Evolutionary conservation across 306 rosid species (phyloP), one percentile per base, ranked within the genome.

Genomic region (Medicago truncatula): DNA sequence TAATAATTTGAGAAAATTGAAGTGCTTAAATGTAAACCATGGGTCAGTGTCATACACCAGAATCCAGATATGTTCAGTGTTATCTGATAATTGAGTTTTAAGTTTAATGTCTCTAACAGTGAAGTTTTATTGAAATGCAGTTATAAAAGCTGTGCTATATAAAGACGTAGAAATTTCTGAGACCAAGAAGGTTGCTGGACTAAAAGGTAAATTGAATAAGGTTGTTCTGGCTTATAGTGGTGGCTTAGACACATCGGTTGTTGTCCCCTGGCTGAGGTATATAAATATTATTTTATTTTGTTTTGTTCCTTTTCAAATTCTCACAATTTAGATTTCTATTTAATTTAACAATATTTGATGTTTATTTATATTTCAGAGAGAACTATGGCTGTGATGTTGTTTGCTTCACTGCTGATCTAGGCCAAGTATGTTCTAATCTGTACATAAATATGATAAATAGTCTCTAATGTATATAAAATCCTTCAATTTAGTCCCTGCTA

Each of bases 371-470:
- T 80, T 87, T 84, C 93, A 90, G 98, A 87, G 95, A 93, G 90
- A 93, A 93, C 67, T 93, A 93, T 50, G 96, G 95, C 3, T 93
- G 98, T 53, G 96, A 90, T 67, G 98, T 93, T 20, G 96, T 93
- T 76, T 93, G 98, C 86, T 93, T 93, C 80, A 93, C 98, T n/a
- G 96, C 96, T n/a, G 95, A 93, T 83, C 93, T 93, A 73, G 98
- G 96, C 76, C 98, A 89, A 79, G 98, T 90, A 89, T 69, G 88
- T 83, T 54, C 56, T 9, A 61, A 11, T 53, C 7, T 67, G 20
- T 49, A 74, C 38, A 34, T 34, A 34, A 34, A 5, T 34, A 34
- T 34, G 1, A 34, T 34, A 34, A 34, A 34, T 34, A 34, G 38
- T 34, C 38, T 34, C 38, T 34, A 34, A 34, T 5, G 38, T 34